These are phyloP conservation scores for Biancaea sappan DNA, from an alignment of 306 rosid genomes.

Conservation along the genomic window DNA sequence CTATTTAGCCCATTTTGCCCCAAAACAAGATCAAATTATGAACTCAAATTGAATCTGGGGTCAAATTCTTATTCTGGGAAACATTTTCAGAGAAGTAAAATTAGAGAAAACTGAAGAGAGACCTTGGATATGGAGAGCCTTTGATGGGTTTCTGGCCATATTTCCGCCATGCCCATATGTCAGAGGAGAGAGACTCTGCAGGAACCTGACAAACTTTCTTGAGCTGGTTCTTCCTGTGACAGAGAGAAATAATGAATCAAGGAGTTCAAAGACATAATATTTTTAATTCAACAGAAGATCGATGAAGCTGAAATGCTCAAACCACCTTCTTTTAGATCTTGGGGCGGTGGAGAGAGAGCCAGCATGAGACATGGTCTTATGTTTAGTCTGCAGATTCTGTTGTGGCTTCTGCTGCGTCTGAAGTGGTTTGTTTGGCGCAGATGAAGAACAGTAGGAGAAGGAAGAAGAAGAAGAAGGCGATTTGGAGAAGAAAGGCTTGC, in stretches of 20 bases:
- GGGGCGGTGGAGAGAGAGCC: slow-evolving; percentile 46
- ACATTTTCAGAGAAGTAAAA: too few relatives aligned
- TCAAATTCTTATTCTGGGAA: too few relatives aligned
- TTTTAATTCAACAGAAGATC: slow-evolving; percentile 8
- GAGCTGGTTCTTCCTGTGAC: slow-evolving; percentile 77
- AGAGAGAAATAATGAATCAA: slow-evolving; percentile 16
- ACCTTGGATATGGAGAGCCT: slow-evolving; percentile 99
- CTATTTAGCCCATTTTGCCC: too few relatives aligned
- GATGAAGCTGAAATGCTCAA: neutral
- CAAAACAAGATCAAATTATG: too few relatives aligned
- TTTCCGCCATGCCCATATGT: slow-evolving; percentile 97
- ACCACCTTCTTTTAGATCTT: slow-evolving; percentile 84
- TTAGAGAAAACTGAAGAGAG: neutral
- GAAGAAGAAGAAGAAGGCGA: slow-evolving; percentile 43
- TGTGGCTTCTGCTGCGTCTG: slow-evolving; percentile 48
- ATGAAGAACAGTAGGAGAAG: slow-evolving; percentile 32
- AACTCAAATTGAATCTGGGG: too few relatives aligned
- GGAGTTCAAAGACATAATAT: slow-evolving; percentile 2
- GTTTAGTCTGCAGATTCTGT: slow-evolving; percentile 24
- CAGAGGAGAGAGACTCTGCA: slow-evolving; percentile 86
- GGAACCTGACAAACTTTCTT: slow-evolving; percentile 93
- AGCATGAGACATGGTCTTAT: slow-evolving; percentile 43
- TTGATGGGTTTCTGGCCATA: slow-evolving; percentile 98
- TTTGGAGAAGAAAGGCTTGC: slow-evolving; percentile 80
- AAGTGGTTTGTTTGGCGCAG: slow-evolving; percentile 38